These are phyloP conservation scores for Trichoderma sp. DNA, from an alignment of 2,329 filamentous ascomycete species.

Conservation along the genomic window DNA sequence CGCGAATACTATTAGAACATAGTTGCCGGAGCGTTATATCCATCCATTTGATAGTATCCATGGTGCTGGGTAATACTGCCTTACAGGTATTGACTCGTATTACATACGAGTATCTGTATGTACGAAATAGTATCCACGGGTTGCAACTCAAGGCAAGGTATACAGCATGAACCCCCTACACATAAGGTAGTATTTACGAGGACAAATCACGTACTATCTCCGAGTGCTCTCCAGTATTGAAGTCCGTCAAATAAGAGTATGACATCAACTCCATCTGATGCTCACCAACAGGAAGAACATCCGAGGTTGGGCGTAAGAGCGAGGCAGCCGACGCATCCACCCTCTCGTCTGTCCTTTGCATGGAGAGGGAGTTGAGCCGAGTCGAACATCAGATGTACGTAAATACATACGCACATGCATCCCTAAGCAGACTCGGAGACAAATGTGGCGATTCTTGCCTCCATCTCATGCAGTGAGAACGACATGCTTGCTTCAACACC, in stretches of 20 bases:
- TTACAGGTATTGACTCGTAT: background rate
- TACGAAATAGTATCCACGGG: background rate
- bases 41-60: background rate
- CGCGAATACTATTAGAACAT: no score
- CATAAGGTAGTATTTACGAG: background rate
- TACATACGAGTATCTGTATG: no score
- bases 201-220: background rate
- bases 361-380: background rate
- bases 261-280: background rate
- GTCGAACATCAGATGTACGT: background rate
- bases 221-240: background rate
- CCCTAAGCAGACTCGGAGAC: background rate
- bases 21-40: no score
- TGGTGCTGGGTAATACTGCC: background rate
- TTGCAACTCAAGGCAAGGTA: background rate
- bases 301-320: background rate
- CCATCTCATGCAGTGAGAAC: background rate
- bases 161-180: background rate
- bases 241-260: background rate
- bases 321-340: background rate
- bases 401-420: background rate
- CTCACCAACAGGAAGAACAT: background rate
- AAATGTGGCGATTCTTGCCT: background rate
- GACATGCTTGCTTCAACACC: background rate
- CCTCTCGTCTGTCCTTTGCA: background rate